These are phyloP conservation scores for Sequoiadendron giganteum DNA, from an alignment of 75 land plant genomes.

Conservation along the genomic window DNA sequence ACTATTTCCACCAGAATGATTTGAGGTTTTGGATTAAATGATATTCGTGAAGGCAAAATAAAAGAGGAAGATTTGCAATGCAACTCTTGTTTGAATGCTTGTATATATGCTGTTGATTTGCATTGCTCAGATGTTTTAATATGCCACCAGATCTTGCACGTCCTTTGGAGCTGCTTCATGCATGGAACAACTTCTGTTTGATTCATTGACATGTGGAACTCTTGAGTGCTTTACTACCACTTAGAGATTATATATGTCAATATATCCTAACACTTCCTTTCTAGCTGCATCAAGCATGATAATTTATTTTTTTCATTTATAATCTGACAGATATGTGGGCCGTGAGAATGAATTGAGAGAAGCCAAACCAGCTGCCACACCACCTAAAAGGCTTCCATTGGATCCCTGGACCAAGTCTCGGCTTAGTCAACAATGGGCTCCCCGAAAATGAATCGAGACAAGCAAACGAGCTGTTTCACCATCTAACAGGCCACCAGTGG, in stretches of 20 bases:
- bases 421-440: conserved; percentile 44
- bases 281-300: neutral
- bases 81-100: neutral
- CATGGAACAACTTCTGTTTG: neutral
- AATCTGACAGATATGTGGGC: conserved; percentile 59
- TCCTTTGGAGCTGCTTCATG: neutral
- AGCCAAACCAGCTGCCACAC: conserved; percentile 54
- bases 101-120: neutral
- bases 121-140: neutral
- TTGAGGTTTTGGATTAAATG: too few species aligned
- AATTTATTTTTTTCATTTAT: conserved; percentile 2
- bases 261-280: neutral
- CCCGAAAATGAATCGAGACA: conserved; percentile 59
- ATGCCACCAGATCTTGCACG: neutral
- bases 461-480: conserved; percentile 53
- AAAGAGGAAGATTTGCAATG: too few species aligned
- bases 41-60: too few species aligned
- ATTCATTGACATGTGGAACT: neutral
- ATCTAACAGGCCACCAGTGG: conserved; percentile 47
- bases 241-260: too few species aligned
- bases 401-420: conserved; percentile 70
- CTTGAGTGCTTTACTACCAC: too few species aligned
- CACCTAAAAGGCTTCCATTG: conserved; percentile 44
- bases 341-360: conserved; percentile 67
- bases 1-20: too few species aligned